Evolutionary conservation across 2,329 filamentous ascomycete species (phyloP), one percentile per base, ranked within the genome.

Genomic region (Neofusicoccum ribis): DNA sequence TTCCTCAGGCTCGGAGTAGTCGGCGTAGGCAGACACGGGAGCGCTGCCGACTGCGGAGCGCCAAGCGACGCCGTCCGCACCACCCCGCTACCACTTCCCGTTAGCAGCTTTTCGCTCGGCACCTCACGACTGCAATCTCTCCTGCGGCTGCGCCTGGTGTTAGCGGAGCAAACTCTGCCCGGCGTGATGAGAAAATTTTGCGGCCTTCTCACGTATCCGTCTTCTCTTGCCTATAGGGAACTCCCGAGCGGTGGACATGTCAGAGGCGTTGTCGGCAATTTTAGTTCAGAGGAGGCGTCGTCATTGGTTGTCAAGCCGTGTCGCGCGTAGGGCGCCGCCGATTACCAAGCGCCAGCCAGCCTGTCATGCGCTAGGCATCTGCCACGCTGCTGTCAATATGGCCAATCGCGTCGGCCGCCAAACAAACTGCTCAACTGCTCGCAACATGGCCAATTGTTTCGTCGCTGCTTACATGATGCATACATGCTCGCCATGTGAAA

Each of bases 1-100:
- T 51, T 31, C 27, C 27, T 31, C 27, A 31, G 27, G 27, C 27
- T 34, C 11, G 27, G 27, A 36, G 12, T 46, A 31, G 43, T 46
- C 51, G 36, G 34, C 23, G 51, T 56, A 23, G 51, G 39, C 37
- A 17, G 37, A 37, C 20, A 27, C 54, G 51, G 51, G 23, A 23
- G 8, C 37, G 11, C n/a, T 46, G 54, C 54, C 54, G 54, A 58
- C 27, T 36, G 54, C 54, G 54, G 54, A 44, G 54, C 39, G 54
- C 51, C 51, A 43, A 56, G 51, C 37, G 20, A 5, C 37, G 20
- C 54, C 51, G 51, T 56, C 41, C 51, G 51, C 51, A 20, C 41
- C 51, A 41, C 51, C 51, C 51, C 51, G 51, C 51, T 56, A n/a
- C 51, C 51, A 14, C 51, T 56, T 43, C 37, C 36, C 36, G 51